Evolutionary conservation across 352 stramenopile genomes (phyloP).

Genomic region (Stramenopiles sp.): DNA sequence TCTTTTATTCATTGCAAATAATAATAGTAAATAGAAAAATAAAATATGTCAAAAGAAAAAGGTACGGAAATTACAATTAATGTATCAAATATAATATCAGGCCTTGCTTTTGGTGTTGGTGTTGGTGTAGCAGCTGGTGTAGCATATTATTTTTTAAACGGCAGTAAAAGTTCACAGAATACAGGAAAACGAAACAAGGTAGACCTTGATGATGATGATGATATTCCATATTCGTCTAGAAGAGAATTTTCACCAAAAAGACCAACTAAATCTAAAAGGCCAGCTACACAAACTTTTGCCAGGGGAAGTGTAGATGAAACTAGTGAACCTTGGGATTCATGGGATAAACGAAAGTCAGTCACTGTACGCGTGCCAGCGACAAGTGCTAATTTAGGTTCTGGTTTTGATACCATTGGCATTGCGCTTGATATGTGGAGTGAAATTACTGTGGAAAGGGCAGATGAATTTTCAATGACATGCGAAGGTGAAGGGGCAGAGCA

Average conservation of each 20-base stretch:
- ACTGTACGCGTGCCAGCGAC: conserved; percentile 93
- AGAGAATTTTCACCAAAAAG: not conserved
- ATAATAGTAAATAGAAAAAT: too few species aligned
- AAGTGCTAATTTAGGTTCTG: conserved; percentile 91
- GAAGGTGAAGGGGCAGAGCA: conserved; percentile 82
- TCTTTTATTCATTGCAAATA: too few species aligned
- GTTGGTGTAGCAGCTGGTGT: not conserved
- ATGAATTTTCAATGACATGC: conserved; percentile 79
- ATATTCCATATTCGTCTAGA: not conserved
- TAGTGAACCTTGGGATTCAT: not conserved
- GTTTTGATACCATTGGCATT: conserved; percentile 84
- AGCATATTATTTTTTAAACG: not conserved
- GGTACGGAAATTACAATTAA: not conserved
- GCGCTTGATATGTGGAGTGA: conserved; percentile 97
- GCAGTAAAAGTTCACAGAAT: not conserved
- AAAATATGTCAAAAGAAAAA: too few species aligned
- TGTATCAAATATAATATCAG: not conserved
- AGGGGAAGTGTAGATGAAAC: too few species aligned
- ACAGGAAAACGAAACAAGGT: not conserved
- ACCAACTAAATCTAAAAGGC: not conserved
- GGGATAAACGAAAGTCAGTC: conserved; percentile 33
- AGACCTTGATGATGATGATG: not conserved
- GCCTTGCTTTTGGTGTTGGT: not conserved
- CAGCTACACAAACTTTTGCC: not conserved
- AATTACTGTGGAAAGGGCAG: conserved; percentile 73